Percentiles rank a stretch among this genome's conserved stretches.
These are phyloP conservation scores for Pyricularia sp. DNA, from an alignment of 2,329 filamentous ascomycete species.

Conservation along the genomic window DNA sequence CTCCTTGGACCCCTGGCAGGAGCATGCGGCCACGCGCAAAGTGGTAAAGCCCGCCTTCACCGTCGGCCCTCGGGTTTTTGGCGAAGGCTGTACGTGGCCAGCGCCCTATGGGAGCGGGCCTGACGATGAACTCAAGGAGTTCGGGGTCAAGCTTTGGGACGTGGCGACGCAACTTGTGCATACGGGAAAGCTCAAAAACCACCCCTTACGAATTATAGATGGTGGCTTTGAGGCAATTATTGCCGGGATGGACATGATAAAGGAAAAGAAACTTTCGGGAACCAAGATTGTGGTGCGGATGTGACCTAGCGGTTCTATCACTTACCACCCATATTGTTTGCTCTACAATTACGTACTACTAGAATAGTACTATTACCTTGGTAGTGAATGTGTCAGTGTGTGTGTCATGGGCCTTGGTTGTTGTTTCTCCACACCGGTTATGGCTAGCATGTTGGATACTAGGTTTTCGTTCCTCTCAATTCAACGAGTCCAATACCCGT, in stretches of 20 bases:
- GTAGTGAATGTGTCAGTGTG: too few relatives aligned
- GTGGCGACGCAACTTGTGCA: not conserved
- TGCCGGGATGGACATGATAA: not conserved
- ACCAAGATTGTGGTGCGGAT: too few relatives aligned
- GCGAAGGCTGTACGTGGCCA: not conserved
- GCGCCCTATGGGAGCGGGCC: not conserved
- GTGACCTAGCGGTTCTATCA: too few relatives aligned
- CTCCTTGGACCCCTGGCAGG: slow-evolving; percentile 8
- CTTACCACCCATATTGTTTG: too few relatives aligned
- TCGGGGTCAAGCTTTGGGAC: not conserved
- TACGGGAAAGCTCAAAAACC: not conserved
- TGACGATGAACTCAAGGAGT: not conserved
- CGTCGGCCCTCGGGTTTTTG: not conserved
- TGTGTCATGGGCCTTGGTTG: too few relatives aligned
- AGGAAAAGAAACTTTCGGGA: not conserved
- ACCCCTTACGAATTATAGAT: not conserved
- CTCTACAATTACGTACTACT: too few relatives aligned
- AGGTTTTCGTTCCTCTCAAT: too few relatives aligned
- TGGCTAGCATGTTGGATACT: too few relatives aligned
- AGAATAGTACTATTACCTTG: too few relatives aligned
- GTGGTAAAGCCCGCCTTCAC: not conserved
- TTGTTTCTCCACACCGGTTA: too few relatives aligned
- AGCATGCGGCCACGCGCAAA: not conserved
- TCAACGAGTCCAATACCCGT: too few relatives aligned
- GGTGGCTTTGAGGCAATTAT: too few relatives aligned